These are phyloP conservation scores for Azolla pinnata DNA, from an alignment of 75 land plant species.

Conservation along the genomic window DNA sequence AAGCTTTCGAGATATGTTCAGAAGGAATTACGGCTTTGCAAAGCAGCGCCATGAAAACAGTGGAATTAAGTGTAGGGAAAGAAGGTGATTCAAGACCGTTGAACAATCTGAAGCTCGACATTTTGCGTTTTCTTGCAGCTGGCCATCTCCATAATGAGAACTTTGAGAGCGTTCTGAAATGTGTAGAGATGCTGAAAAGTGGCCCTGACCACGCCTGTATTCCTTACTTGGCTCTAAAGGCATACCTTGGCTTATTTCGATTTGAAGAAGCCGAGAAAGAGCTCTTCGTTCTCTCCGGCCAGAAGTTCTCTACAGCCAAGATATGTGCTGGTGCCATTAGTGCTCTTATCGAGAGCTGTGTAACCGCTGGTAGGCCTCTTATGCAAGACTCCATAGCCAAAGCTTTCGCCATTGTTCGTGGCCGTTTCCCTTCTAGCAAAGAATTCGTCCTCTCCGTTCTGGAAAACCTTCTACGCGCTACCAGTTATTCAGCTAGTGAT, in stretches of 20 bases:
- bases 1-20: conserved; percentile 68
- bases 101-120: conserved; percentile 29
- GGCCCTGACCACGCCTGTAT: conserved; percentile 44
- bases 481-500: conserved; percentile 11
- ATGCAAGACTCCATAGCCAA: conserved; percentile 39
- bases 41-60: conserved; percentile 5
- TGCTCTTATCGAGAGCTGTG: conserved; percentile 43
- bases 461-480: conserved; percentile 36
- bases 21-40: conserved; percentile 30
- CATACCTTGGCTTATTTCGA: conserved; percentile 60
- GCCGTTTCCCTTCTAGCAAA: conserved; percentile 44
- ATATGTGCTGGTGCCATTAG: conserved; percentile 69
- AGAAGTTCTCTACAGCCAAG: conserved; percentile 38
- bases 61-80: neutral
- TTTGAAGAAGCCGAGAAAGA: conserved; percentile 76
- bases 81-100: conserved; percentile 16
- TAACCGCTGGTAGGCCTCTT: neutral
- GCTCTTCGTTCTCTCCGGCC: conserved; percentile 43
- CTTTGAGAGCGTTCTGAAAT: conserved; percentile 71
- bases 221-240: conserved; percentile 68
- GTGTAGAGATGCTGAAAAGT: conserved; percentile 48
- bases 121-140: conserved; percentile 69
- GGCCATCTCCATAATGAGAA: conserved; percentile 54
- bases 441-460: conserved; percentile 48
- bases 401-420: conserved; percentile 44